phyloP scores from a whole-genome alignment of 2,329 filamentous ascomycete species.

The Purpureocillium takamizusanense region DNA sequence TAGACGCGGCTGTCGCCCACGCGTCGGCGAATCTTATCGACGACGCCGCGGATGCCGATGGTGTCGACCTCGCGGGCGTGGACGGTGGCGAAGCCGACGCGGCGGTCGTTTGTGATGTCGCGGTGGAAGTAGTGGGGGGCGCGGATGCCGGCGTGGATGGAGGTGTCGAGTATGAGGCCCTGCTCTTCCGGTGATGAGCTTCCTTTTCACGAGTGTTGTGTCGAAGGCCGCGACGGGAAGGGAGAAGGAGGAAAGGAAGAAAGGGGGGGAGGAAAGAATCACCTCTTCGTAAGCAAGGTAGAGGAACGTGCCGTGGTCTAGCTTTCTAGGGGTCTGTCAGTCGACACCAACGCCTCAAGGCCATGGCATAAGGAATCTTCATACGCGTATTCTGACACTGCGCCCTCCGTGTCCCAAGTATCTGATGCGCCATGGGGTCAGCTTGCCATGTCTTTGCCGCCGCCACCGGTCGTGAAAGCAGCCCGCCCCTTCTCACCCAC shows the following conservation, averaged over 20 bases:
- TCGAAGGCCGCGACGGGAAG: too few species aligned
- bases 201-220: too few species aligned
- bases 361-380: neutral
- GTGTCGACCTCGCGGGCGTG: conserved; percentile 60
- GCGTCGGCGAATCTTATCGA: conserved; percentile 55
- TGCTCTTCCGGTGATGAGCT: too few species aligned
- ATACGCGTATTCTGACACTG: conserved; percentile 1
- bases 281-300: conserved; percentile 14
- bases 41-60: conserved; percentile 57
- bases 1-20: conserved; percentile 70
- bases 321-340: conserved; percentile 2
- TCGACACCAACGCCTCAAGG: too few species aligned
- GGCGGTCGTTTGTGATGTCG: conserved; percentile 11
- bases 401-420: conserved; percentile 11
- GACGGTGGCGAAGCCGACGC: conserved; percentile 14
- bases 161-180: conserved; percentile 55
- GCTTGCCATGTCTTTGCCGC: too few species aligned
- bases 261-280: neutral
- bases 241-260: neutral
- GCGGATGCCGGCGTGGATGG: conserved; percentile 71
- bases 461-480: too few species aligned
- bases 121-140: conserved; percentile 53
- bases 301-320: conserved; percentile 17
- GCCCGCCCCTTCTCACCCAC: conserved; percentile 1
- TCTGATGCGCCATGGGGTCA: too few species aligned